Evolutionary conservation across 2,329 filamentous ascomycete genomes (phyloP).

Genomic region (Scolecobasidium constrictum): DNA sequence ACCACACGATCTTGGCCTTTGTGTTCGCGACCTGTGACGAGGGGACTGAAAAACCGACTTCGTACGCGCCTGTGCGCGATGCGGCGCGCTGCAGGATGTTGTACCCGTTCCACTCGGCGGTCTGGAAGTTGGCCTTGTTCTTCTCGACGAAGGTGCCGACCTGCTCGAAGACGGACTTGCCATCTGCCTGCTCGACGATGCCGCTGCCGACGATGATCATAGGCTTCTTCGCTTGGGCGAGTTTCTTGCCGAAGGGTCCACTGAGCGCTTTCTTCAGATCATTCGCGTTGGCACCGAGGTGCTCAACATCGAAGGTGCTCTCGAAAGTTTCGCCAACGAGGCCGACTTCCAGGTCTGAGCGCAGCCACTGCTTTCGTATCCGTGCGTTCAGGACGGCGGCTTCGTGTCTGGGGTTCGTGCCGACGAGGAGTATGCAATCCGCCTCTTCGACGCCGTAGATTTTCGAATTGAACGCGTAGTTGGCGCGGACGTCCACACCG

Average conservation of each 20-base stretch:
- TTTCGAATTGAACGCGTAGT: constrained; percentile 93
- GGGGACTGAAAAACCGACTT: constrained; percentile 86
- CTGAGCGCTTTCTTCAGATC: constrained; percentile 77
- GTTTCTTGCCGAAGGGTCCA: constrained; percentile 86
- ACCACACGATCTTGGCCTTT: constrained; percentile 90
- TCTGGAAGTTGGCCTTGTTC: constrained; percentile 79
- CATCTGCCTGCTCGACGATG: constrained; percentile 81
- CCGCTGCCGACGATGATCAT: constrained; percentile 96
- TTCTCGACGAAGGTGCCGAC: constrained; percentile 88
- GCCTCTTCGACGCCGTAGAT: constrained; percentile 92
- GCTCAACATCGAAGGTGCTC: constrained; percentile 91
- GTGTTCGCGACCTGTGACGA: constrained; percentile 72
- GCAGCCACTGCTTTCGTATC: constrained; percentile 95
- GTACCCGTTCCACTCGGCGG: constrained; percentile 91
- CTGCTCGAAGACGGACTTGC: constrained; percentile 86
- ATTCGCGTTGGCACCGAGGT: constrained; percentile 68
- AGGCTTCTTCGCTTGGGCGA: constrained; percentile 74
- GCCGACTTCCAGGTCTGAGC: constrained; percentile 86
- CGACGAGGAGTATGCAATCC: constrained; percentile 82
- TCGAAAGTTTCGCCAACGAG: constrained; percentile 85
- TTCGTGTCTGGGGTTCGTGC: constrained; percentile 91
- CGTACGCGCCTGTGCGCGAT: constrained; percentile 85
- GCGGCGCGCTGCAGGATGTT: constrained; percentile 92
- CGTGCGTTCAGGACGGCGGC: constrained; percentile 91
- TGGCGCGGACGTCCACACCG: constrained; percentile 85